These are phyloP conservation scores for Jimgerdemannia flammicorona DNA, from an alignment of 192 early-diverging fungal species.

Conservation along the genomic window DNA sequence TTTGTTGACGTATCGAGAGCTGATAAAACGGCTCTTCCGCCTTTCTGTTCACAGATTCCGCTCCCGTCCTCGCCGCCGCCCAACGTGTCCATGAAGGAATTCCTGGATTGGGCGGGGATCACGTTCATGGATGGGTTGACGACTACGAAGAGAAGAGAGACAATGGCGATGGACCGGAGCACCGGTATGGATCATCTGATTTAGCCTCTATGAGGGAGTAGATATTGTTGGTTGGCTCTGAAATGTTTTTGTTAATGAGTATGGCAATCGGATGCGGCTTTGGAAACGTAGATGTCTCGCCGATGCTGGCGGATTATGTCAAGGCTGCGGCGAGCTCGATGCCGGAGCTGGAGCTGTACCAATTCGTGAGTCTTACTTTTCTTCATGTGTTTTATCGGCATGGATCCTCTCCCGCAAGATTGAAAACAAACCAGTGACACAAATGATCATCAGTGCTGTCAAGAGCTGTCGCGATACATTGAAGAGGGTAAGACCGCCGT, in stretches of 20 bases:
- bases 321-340: background rate
- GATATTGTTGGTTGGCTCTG: no score
- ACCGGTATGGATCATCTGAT: background rate
- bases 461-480: conserved; percentile 10
- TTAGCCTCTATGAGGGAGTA: no score
- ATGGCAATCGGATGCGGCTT: no score
- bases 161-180: background rate
- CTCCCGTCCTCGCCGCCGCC: background rate
- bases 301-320: conserved; percentile 5
- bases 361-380: conserved; percentile 4
- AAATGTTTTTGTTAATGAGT: no score
- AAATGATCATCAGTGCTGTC: conserved; percentile 7
- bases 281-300: background rate
- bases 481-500: conserved; percentile 10
- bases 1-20: no score
- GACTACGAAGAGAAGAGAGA: background rate
- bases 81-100: conserved; percentile 16
- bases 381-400: background rate
- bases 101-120: conserved; percentile 10
- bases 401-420: background rate
- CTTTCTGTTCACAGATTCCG: background rate
- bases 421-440: background rate
- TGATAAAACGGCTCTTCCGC: no score
- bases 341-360: conserved; percentile 15
- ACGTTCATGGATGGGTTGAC: conserved; percentile 16